Base-by-base conservation (phyloP, 345 rosid genomes). In the Garcia nutans region DNA sequence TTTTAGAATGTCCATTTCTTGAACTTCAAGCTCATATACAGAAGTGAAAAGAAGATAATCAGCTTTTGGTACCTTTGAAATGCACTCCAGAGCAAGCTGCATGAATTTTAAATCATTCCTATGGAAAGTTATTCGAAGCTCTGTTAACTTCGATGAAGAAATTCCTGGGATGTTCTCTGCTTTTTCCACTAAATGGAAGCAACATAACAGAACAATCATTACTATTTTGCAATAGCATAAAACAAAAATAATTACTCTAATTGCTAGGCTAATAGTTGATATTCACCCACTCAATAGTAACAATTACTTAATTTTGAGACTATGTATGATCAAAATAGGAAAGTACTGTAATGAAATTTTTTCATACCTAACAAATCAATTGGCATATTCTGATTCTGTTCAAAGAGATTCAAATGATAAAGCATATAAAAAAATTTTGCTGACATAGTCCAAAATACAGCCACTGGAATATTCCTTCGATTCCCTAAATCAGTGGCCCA, bases 381-480 rank as follows among this genome's bases (percentile, higher is more conserved):
- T 9, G 74, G 45, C 19, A 17, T 12, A 55, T 52, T 22, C 47
- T 70, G 62, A 70, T 26, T 11, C 19, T 70, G 60, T 20, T 49
- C 49, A 49, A 33, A 55, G 6, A 55, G 63, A 54, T 56, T 24
- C 33, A 70, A 57, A 70, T 70, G 63, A 70, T 31, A 33, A 8
- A 70, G 20, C 17, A 20, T 70, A 0, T 49, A 70, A 41, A 70
- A 57, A 44, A 70, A 70, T 17, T 57, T 31, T 0, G 73, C 26
- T 12, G 81, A 22, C 79, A 76, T 60, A 0, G 77, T 54, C 76
- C 79, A 84, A 10, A 82, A 61, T 9, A 80, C 58, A 10, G 85
- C 85, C 74, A 82, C 87, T 24, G 83, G 85, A n/a, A 79, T 79
- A 55, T 79, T 79, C 73, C 80, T 77, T 10, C 73, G 33, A 52